Conservation (phyloP, 1,284 basidiomycete genomes). For the Chalciporus sp. region DNA sequence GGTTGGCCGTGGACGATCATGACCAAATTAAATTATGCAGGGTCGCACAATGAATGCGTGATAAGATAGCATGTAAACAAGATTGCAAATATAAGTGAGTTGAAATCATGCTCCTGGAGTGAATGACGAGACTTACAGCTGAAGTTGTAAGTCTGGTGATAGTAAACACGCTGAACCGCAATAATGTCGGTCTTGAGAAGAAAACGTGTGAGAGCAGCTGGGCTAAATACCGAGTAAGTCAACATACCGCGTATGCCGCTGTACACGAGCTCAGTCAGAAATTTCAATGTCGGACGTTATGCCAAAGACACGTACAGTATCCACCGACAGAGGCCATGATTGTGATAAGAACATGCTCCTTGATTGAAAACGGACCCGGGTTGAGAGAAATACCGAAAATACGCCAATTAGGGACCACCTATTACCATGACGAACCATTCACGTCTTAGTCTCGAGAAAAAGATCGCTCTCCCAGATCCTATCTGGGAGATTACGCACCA, state of each 20-base stretch:
- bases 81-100: background rate
- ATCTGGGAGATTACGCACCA: slow-evolving; percentile 17
- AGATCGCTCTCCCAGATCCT: no score
- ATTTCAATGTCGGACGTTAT: background rate
- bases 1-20: background rate
- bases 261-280: slow-evolving; percentile 5
- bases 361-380: slow-evolving; percentile 73
- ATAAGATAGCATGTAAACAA: no score
- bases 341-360: slow-evolving; percentile 68
- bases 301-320: slow-evolving; percentile 32
- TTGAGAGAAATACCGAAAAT: slow-evolving; percentile 63
- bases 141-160: slow-evolving; percentile 67
- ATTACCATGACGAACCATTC: background rate
- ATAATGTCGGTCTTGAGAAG: slow-evolving; percentile 64
- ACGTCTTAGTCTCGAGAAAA: background rate
- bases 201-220: background rate
- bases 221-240: background rate
- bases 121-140: slow-evolving; percentile 43
- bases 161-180: slow-evolving; percentile 75
- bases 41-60: background rate
- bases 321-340: slow-evolving; percentile 80
- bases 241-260: slow-evolving; percentile 35
- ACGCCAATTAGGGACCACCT: slow-evolving; percentile 54
- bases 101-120: background rate
- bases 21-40: background rate